phyloP scores from a whole-genome alignment of 139 green algal species.

The Volvox reticuliferus region DNA sequence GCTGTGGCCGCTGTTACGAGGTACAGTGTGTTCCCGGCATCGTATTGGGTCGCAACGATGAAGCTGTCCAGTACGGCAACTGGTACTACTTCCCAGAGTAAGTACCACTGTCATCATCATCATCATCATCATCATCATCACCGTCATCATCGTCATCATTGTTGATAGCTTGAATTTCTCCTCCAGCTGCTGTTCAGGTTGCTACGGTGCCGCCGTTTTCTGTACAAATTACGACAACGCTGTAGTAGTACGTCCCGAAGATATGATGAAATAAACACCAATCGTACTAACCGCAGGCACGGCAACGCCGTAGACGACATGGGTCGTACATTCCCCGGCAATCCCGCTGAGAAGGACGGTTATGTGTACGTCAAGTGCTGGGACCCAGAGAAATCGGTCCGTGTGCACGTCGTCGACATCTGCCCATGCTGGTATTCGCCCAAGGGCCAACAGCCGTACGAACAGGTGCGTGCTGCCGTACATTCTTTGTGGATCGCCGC shows the following conservation, averaged over 20 bases:
- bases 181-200: too few species aligned
- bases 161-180: too few species aligned
- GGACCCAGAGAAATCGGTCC: slow-evolving; percentile 11
- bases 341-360: slow-evolving; percentile 26
- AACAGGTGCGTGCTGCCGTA: slow-evolving; percentile 1
- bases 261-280: too few species aligned
- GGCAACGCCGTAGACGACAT: slow-evolving; percentile 12
- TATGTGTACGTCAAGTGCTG: slow-evolving; percentile 40
- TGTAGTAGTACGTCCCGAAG: too few species aligned
- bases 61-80: neutral
- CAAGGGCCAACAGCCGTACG: slow-evolving; percentile 25
- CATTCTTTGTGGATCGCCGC: too few species aligned
- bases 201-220: too few species aligned
- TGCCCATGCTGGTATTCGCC: slow-evolving; percentile 46
- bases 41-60: slow-evolving; percentile 35
- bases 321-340: slow-evolving; percentile 32
- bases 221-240: too few species aligned
- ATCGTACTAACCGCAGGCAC: neutral
- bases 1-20: slow-evolving; percentile 48
- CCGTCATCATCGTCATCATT: too few species aligned
- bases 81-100: slow-evolving; percentile 47
- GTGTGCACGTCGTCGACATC: slow-evolving; percentile 46
- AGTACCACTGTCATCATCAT: too few species aligned
- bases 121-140: too few species aligned
- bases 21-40: slow-evolving; percentile 32